These are phyloP conservation scores for Camellia lanceoleosa DNA, from an alignment of 148 eudicot species.

Conservation along the genomic window DNA sequence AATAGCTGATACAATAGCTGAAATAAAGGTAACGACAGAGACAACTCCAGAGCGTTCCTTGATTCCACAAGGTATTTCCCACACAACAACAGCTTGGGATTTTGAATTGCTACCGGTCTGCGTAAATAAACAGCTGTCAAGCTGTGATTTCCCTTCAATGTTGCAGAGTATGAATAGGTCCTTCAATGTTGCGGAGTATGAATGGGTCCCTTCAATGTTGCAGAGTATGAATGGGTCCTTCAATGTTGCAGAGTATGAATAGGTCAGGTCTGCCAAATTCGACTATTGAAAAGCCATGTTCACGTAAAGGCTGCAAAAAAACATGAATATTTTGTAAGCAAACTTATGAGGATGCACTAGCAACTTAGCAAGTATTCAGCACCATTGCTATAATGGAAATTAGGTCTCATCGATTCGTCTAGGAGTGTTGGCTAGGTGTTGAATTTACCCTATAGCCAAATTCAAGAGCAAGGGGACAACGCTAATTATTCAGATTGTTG, in stretches of 20 bases:
- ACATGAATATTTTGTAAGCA: background rate
- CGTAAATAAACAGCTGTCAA: conserved; percentile 34
- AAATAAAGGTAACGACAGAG: conserved; percentile 57
- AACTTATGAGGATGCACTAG: background rate
- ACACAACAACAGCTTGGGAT: conserved; percentile 22
- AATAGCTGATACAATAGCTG: conserved; percentile 53
- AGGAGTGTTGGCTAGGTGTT: background rate
- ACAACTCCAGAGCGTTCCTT: conserved; percentile 57
- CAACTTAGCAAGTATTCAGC: background rate
- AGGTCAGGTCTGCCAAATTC: conserved; percentile 59
- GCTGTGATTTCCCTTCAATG: conserved; percentile 16
- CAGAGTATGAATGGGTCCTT: conserved; percentile 47
- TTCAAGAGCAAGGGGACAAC: background rate
- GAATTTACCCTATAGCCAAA: background rate
- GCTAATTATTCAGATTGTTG: background rate
- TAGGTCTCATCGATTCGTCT: background rate
- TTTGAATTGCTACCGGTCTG: conserved; percentile 16
- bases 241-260: conserved; percentile 40
- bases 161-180: conserved; percentile 50
- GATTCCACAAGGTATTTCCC: conserved; percentile 75
- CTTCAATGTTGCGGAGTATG: conserved; percentile 37
- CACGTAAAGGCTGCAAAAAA: conserved; percentile 55
- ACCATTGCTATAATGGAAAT: background rate
- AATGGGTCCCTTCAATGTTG: conserved; percentile 43
- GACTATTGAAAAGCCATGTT: conserved; percentile 51